Conservation (phyloP, 2,329 filamentous ascomycete species). For the Seiridium cupressi region DNA sequence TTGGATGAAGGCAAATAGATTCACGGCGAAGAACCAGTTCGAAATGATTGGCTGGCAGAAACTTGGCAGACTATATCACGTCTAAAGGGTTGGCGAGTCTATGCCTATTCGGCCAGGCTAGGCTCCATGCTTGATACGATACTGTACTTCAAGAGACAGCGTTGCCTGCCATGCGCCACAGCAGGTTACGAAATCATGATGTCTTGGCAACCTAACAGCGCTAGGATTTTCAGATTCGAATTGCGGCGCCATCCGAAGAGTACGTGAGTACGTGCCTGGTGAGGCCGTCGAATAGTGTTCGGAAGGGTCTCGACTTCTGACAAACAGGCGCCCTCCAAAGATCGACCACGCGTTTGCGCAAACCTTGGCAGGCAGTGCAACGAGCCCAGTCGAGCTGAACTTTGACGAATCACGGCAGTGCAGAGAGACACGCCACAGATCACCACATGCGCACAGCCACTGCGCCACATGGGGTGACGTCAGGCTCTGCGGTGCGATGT, state of each 20-base stretch:
- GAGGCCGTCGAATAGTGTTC: background rate
- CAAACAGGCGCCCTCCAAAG: background rate
- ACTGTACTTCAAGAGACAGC: background rate
- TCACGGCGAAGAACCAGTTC: too few relatives aligned
- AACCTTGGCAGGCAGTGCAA: background rate
- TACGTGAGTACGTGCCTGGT: too few relatives aligned
- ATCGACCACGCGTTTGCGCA: background rate
- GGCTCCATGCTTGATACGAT: too few relatives aligned
- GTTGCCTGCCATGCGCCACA: background rate
- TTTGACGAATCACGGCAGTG: background rate
- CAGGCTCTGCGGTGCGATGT: background rate
- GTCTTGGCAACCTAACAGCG: background rate
- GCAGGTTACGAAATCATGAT: constrained; percentile 6
- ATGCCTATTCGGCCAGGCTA: too few relatives aligned
- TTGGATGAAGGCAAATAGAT: too few relatives aligned
- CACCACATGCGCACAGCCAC: background rate
- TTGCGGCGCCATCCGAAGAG: background rate
- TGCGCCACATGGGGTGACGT: constrained; percentile 4
- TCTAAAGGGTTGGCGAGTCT: too few relatives aligned
- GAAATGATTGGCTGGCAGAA: too few relatives aligned
- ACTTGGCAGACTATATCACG: too few relatives aligned
- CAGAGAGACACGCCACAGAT: background rate
- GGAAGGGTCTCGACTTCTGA: background rate
- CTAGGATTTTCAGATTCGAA: background rate
- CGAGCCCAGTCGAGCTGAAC: background rate